Conservation (phyloP, 2,329 filamentous ascomycete genomes). For the Fusarium sp. region DNA sequence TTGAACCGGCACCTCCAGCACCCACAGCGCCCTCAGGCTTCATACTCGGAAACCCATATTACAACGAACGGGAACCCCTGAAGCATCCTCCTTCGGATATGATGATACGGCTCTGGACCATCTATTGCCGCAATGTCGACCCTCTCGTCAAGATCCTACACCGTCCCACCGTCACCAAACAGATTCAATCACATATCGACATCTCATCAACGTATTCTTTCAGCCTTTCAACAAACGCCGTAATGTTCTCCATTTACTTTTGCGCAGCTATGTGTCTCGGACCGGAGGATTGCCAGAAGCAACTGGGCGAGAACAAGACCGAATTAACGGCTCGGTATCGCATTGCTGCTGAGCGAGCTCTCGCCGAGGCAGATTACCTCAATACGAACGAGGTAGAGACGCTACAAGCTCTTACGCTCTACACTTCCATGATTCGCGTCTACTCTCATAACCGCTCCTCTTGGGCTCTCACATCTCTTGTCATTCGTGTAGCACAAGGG, state of each 20-base stretch:
- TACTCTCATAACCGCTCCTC: slow-evolving; percentile 53
- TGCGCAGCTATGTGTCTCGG: slow-evolving; percentile 52
- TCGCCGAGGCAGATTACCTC: slow-evolving; percentile 58
- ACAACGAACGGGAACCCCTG: slow-evolving; percentile 33
- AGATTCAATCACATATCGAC: slow-evolving; percentile 44
- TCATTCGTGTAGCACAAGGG: slow-evolving; percentile 58
- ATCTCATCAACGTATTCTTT: slow-evolving; percentile 29
- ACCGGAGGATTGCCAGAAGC: slow-evolving; percentile 45
- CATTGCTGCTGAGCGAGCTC: slow-evolving; percentile 51
- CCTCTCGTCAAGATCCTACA: slow-evolving; percentile 59
- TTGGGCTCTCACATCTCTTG: slow-evolving; percentile 56
- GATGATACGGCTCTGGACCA: slow-evolving; percentile 51
- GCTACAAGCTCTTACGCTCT: slow-evolving; percentile 57
- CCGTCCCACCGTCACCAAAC: slow-evolving; percentile 52
- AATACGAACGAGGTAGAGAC: slow-evolving; percentile 54
- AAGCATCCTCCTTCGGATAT: slow-evolving; percentile 53
- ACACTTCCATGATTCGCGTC: slow-evolving; percentile 55
- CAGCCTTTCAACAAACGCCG: slow-evolving; percentile 47
- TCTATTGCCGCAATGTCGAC: slow-evolving; percentile 57
- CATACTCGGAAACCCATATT: slow-evolving; percentile 42
- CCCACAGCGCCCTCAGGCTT: slow-evolving; percentile 44
- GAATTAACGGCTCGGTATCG: slow-evolving; percentile 49
- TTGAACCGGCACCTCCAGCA: slow-evolving; percentile 33
- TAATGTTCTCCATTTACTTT: slow-evolving; percentile 59
- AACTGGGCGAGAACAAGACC: slow-evolving; percentile 51